These are phyloP conservation scores for Phoenix roebelenii DNA, from an alignment of 176 grass and related monocot genomes.

Conservation along the genomic window DNA sequence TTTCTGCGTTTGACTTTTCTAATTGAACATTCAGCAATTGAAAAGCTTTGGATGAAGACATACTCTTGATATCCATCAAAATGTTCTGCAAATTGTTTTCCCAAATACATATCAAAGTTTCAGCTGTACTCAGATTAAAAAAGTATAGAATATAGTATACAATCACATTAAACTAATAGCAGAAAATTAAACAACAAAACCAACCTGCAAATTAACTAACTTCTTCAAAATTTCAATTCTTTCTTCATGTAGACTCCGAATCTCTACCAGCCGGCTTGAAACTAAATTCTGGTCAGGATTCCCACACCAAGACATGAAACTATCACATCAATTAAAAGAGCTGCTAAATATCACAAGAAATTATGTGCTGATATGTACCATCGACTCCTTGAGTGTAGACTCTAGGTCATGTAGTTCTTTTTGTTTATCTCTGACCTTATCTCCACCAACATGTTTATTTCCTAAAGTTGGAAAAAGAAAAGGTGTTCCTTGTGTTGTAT, in stretches of 20 bases:
- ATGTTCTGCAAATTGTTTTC: slow-evolving; percentile 47
- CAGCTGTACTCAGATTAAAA: too few species aligned
- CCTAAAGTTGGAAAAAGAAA: slow-evolving; percentile 47
- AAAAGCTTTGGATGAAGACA: slow-evolving; percentile 72
- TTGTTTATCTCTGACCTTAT: slow-evolving; percentile 59
- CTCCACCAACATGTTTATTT: slow-evolving; percentile 40
- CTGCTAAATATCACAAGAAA: not conserved
- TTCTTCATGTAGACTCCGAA: slow-evolving; percentile 73
- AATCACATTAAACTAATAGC: not conserved
- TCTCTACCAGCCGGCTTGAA: slow-evolving; percentile 58
- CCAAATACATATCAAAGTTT: too few species aligned
- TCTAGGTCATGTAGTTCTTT: slow-evolving; percentile 73
- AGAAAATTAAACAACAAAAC: slow-evolving; percentile 14
- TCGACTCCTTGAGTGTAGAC: slow-evolving; percentile 60
- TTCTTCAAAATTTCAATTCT: slow-evolving; percentile 83
- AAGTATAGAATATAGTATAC: too few species aligned
- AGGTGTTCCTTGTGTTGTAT: slow-evolving; percentile 42
- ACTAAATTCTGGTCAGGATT: slow-evolving; percentile 43
- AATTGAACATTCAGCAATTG: slow-evolving; percentile 53
- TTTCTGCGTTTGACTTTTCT: slow-evolving; percentile 55
- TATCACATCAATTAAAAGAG: not conserved
- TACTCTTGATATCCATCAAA: slow-evolving; percentile 72
- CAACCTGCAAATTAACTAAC: slow-evolving; percentile 66
- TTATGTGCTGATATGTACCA: slow-evolving; percentile 31
- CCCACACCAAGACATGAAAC: slow-evolving; percentile 17